Base-by-base conservation (phyloP, 2,329 filamentous ascomycete species). In the Fusarium abutilonis region DNA sequence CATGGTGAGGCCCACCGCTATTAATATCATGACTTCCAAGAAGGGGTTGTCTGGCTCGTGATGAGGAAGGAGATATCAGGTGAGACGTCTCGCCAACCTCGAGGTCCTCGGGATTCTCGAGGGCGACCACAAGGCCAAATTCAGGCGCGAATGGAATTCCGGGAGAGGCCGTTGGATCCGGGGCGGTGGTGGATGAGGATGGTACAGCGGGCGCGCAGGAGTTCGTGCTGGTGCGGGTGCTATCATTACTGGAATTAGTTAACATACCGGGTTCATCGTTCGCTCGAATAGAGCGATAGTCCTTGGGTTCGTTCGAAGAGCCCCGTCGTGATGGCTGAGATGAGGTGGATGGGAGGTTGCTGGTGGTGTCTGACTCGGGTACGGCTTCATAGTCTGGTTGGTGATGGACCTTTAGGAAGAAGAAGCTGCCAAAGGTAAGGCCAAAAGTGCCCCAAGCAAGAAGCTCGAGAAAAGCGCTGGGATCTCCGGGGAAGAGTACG, bases 401-500 rank as follows among this genome's bases (percentile, higher is more conserved):
- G 9, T 88, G 87, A 54, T 93, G 81, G 23, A 96, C 87, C 45
- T 88, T 87, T 44, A 98, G 82, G 75, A 98, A 97, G 74, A 96
- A 92, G 76, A 94, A 91, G 19, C 92, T 89, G 21, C 87, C 73
- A 49, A 96, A 84, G 4, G 89, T 89, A 68, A 98, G 82, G 44
- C 83, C 77, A 59, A 89, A 91, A 1, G 94, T 97, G 14, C 93
- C 93, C 62, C 87, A 82, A 4, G 93, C 87, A 36, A 99, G 82
- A 26, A 98, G 79, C 63, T 94, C 80, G 54, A 99, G 82, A 68
- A 97, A 93, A 35, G 86, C 85, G 52, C 89, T 89, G 1, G 93
- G 95, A 70, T 96, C 87, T 35, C 92, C 92, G 3, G 92, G 91
- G 72, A 97, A 93, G 36, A 92, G 79, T 42, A 96, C 73, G 15